Evolutionary conservation across 83 land plant genomes (phyloP), one percentile per base, ranked within the genome.

Genomic region (Picea abies): DNA sequence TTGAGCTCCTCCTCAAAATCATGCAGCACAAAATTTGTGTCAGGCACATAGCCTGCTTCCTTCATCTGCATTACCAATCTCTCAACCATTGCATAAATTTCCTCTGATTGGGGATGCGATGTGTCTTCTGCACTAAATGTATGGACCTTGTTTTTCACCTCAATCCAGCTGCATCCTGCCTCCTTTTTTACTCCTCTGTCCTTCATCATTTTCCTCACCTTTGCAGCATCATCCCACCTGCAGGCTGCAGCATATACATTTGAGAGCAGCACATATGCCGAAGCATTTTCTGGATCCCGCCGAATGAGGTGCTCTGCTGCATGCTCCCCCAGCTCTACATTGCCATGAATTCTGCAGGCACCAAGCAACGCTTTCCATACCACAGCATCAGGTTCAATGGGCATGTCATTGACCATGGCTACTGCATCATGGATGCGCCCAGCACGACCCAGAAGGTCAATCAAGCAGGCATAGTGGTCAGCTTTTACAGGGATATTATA

Each of bases 61-160:
- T 39, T 44, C 56, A 73, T 44, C 77, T 73, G 77, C 49, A 39
- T n/a, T 4, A 52, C 77, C 77, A 73, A 73, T 73, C 26, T 44
- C 77, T 44, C 56, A 44, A n/a, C 58, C 77, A 44, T 73, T 73
- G 49, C 58, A 44, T 73, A 44, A 20, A 73, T 73, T 73, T 44
- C 26, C 26, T 73, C 26, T 73, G 77, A 73, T 19, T 73, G 77
- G 22, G 49, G 77, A 11, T 73, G 56, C 22, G 77, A 73, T n/a
- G 16, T 44, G 77, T 73, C 77, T 73, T 44, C 77, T 73, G 77
- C 77, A 73, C n/a, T n/a, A 73, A 73, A 73, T n/a, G 77, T 73
- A 52, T 73, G 47, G 3, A 73, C 25, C 58, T 9, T 73, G 25
- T 8, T 47, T 44, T 39, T 73, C 15, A 73, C 47, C 44, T 73